Base-by-base conservation (phyloP, 495 filamentous ascomycete species). In the Penicillium parvum region DNA sequence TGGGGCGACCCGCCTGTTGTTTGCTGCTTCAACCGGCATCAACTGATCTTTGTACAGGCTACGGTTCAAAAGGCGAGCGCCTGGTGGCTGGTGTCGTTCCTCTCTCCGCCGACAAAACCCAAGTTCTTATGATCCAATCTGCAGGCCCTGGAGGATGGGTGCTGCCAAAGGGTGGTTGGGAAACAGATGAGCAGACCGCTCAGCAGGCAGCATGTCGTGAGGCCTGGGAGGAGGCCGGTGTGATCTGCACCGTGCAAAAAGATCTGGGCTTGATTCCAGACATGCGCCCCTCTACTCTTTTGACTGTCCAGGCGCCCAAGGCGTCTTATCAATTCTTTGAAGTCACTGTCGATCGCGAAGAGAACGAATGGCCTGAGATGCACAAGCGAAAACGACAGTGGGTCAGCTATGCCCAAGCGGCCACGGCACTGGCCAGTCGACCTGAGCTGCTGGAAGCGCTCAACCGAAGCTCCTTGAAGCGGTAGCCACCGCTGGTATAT, bases 161-260 rank as follows among this genome's bases (percentile, higher is more conserved):
- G 27, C 74, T 98, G 41, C 92, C 92, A 40, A 98, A 98, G 63
- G 92, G 92, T 53, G 92, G 92, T 40, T 98, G 94, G 87, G 92
- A 98, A 65, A 84, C 79, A 12, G 92, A 98, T 68, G 92, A 98
- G 68, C 75, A 68, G 27, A 81, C 78, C 22, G 74, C 78, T 12
- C 64, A 77, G 50, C 80, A 85, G 37, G 84, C 84, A 14, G 84
- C 84, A 26, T 75, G 73, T 45, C 69, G 92, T 45, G 92, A 98
- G 69, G 94, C 92, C 32, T 98, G 92, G 92, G 92, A 98, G 69
- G 92, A 98, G 69, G 92, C 88, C 37, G 92, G 92, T 51, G 90
- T 98, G 55, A 66, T 82, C 44, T 88, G 89, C 62, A 83, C 75
- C 21, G 81, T 96, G 56, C 78, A 78, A 43, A 79, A 80, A 52